Conservation (phyloP, 2,329 filamentous ascomycete species). For the Nemania sp. region DNA sequence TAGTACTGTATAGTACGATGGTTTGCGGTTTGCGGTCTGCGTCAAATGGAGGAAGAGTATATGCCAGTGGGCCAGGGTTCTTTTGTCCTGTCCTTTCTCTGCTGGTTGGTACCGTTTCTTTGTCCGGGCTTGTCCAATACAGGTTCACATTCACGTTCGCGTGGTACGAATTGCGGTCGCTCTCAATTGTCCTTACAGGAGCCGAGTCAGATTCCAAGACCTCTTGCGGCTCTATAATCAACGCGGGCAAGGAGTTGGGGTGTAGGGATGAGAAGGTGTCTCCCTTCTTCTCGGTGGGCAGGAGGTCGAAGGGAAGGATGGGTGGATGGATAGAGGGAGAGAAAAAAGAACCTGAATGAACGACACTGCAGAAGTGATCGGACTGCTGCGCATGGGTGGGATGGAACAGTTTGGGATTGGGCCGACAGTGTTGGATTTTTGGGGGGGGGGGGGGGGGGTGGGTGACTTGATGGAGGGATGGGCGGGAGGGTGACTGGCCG, state of each 20-base stretch:
- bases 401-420: constrained; percentile 25
- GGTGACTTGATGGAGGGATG: constrained; percentile 18
- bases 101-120: constrained; percentile 27
- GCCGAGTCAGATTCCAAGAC: constrained; percentile 12
- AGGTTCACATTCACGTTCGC: constrained; percentile 18
- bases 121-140: constrained; percentile 22
- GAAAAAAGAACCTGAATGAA: constrained; percentile 19
- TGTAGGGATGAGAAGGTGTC: constrained; percentile 5
- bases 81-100: constrained; percentile 26
- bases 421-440: constrained; percentile 21
- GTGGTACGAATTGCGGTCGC: constrained; percentile 9
- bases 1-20: constrained; percentile 1
- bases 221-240: constrained; percentile 13
- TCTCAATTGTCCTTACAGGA: constrained; percentile 19
- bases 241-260: not conserved
- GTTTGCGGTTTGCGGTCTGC: constrained; percentile 5
- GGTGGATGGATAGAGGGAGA: constrained; percentile 19
- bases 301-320: constrained; percentile 15
- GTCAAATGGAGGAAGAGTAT: constrained; percentile 9
- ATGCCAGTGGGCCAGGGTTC: constrained; percentile 8
- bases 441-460: constrained; percentile 23
- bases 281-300: constrained; percentile 17
- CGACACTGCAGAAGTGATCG: constrained; percentile 16
- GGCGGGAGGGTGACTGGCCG: constrained; percentile 23
- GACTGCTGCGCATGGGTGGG: constrained; percentile 24